Base-by-base conservation (phyloP, 2,329 filamentous ascomycete species). In the Truncatella angustata region DNA sequence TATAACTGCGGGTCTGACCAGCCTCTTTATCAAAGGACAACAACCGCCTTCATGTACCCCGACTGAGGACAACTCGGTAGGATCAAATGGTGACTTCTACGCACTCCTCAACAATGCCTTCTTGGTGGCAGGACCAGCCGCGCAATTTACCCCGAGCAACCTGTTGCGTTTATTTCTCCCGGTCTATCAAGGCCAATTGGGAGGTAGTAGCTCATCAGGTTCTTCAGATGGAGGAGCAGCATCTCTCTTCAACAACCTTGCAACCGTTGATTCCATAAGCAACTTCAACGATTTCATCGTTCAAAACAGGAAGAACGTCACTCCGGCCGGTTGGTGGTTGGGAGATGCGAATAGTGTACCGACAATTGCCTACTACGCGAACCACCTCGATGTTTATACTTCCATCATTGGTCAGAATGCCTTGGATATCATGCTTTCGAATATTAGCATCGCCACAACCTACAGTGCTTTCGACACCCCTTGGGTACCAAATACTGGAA, bases 311-410 rank as follows among this genome's bases (percentile, higher is more conserved):
- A 77, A 73, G 47, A 86, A 85, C 49, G 78, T 93, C 36, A 87
- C 82, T 0, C 90, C 89, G 0, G 90, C 87, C n/a, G 91, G 87
- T 0, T 81, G 94, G 64, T 96, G 89, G 76, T 73, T 95, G 2
- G 86, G 85, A 18, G 81, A 87, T 50, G 73, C 73, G 16, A 73
- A 67, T 32, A 79, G 78, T 1, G 68, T 76, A 2, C 84, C 90
- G 1, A 86, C 86, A 0, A 77, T 94, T 56, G 85, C 87, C 1
- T 96, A 89, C 73, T 75, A 81, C 54, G 88, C 81, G 11, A 85
- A 90, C 60, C 70, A 77, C 9, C 76, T 80, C 39, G 72, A 75
- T 50, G 64, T 85, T 26, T 75, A 76, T 50, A 79, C 77, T 50
- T 74, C 79, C 4, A 73, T 93, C 21, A 79, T 84, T 64, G 79